phyloP scores from a whole-genome alignment of 2,329 filamentous ascomycete genomes.

The Alternaria ventricosa region DNA sequence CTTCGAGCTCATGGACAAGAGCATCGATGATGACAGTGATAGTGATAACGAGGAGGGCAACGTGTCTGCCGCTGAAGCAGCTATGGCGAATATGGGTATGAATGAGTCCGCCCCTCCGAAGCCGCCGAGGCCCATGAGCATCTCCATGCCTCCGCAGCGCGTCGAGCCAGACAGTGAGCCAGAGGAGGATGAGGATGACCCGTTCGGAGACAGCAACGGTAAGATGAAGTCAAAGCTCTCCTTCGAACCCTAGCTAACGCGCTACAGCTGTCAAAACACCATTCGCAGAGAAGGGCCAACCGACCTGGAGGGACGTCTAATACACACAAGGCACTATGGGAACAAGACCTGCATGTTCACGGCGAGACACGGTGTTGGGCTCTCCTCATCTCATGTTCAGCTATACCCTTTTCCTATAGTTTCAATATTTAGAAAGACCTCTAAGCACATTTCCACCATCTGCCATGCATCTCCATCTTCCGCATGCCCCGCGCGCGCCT shows the following conservation, averaged over 20 bases:
- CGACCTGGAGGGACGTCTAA: slow-evolving; percentile 49
- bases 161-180: slow-evolving; percentile 63
- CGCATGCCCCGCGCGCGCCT: not conserved
- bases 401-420: slow-evolving; percentile 6
- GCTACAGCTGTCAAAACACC: slow-evolving; percentile 61
- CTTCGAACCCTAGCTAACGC: slow-evolving; percentile 6
- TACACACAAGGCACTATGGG: not conserved
- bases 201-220: slow-evolving; percentile 83
- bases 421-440: not conserved
- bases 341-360: not conserved
- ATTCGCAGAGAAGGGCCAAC: slow-evolving; percentile 40
- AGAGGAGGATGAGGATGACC: slow-evolving; percentile 74
- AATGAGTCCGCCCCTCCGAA: slow-evolving; percentile 55
- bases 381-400: slow-evolving; percentile 1
- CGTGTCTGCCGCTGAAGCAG: slow-evolving; percentile 43
- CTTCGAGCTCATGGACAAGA: slow-evolving; percentile 90
- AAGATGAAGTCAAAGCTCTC: not conserved
- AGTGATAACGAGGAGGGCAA: slow-evolving; percentile 58
- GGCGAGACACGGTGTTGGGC: slow-evolving; percentile 1
- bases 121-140: slow-evolving; percentile 55
- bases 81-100: slow-evolving; percentile 55
- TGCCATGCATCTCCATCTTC: not conserved
- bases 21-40: slow-evolving; percentile 75
- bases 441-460: not conserved
- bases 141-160: slow-evolving; percentile 45